A percentile compares a stretch with the other conserved stretches of the same genome.
Conservation (phyloP, 2,329 filamentous ascomycete species). For the Fusarium caatingaense region DNA sequence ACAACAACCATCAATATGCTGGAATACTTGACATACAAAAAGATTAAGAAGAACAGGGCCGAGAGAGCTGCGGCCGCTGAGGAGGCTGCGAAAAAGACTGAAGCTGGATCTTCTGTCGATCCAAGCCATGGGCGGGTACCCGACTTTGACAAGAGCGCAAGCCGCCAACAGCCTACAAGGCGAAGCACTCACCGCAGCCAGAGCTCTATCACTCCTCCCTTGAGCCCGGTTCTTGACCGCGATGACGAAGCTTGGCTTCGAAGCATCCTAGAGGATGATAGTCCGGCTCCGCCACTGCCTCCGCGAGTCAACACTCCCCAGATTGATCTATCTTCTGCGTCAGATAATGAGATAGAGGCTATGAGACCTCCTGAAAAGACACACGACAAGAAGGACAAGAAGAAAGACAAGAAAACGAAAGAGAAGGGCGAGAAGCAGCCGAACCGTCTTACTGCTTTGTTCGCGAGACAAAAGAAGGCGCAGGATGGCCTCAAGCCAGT, state of each 20-base stretch:
- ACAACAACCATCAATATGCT: slow-evolving; percentile 59
- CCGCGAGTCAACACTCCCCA: slow-evolving; percentile 64
- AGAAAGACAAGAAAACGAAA: slow-evolving; percentile 50
- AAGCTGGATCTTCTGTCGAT: slow-evolving; percentile 29
- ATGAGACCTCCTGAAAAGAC: slow-evolving; percentile 45
- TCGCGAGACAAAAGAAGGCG: slow-evolving; percentile 55
- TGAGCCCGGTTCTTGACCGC: slow-evolving; percentile 62
- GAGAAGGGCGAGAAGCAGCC: slow-evolving; percentile 50
- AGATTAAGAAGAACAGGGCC: slow-evolving; percentile 68
- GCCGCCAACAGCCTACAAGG: slow-evolving; percentile 20
- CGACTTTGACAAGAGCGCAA: slow-evolving; percentile 28
- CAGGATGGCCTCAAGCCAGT: slow-evolving; percentile 51
- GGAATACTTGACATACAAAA: slow-evolving; percentile 72
- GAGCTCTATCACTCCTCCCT: slow-evolving; percentile 41
- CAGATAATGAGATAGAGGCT: slow-evolving; percentile 42
- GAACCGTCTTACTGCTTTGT: slow-evolving; percentile 52
- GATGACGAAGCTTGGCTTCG: slow-evolving; percentile 70
- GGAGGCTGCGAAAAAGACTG: slow-evolving; percentile 34
- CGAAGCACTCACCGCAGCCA: slow-evolving; percentile 42
- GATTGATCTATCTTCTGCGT: slow-evolving; percentile 52
- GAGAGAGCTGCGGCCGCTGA: slow-evolving; percentile 56
- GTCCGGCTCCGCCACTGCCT: slow-evolving; percentile 65
- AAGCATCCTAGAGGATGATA: slow-evolving; percentile 60
- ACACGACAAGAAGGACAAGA: slow-evolving; percentile 49
- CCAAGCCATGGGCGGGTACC: slow-evolving; percentile 23